These are phyloP conservation scores for Dactylonectria macrodidyma DNA, from an alignment of 2,329 filamentous ascomycete species.

Conservation along the genomic window DNA sequence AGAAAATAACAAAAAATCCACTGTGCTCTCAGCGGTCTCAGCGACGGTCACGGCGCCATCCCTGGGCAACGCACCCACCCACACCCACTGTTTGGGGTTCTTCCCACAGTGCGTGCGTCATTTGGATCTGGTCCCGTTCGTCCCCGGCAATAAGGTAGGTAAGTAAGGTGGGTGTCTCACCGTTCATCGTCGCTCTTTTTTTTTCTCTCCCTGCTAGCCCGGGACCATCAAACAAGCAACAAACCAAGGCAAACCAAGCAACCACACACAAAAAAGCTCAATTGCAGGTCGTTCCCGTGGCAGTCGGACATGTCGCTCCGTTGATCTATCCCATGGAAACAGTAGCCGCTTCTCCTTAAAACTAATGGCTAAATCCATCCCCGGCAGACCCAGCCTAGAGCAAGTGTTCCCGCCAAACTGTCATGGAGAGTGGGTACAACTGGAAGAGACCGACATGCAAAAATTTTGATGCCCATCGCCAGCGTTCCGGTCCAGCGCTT, in stretches of 20 bases:
- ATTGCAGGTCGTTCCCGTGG: constrained; percentile 9
- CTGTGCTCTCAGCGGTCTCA: constrained; percentile 33
- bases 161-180: constrained; percentile 28
- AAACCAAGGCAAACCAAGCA: constrained; percentile 23
- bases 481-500: constrained; percentile 42
- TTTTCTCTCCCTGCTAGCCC: constrained; percentile 15
- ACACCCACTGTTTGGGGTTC: constrained; percentile 21
- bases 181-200: constrained; percentile 23
- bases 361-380: constrained; percentile 14
- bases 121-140: constrained; percentile 43
- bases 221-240: constrained; percentile 33
- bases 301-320: constrained; percentile 9
- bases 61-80: constrained; percentile 27
- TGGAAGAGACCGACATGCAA: constrained; percentile 28
- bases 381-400: constrained; percentile 11
- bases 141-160: constrained; percentile 36
- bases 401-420: constrained; percentile 21
- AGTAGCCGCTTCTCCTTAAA: not conserved
- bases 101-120: constrained; percentile 39
- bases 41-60: constrained; percentile 33
- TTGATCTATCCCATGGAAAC: not conserved
- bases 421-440: constrained; percentile 30
- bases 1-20: constrained; percentile 21
- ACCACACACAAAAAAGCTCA: constrained; percentile 8
- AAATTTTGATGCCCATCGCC: constrained; percentile 38